phyloP scores from a whole-genome alignment of 139 green algal species.

The Picochlorum costavermella region DNA sequence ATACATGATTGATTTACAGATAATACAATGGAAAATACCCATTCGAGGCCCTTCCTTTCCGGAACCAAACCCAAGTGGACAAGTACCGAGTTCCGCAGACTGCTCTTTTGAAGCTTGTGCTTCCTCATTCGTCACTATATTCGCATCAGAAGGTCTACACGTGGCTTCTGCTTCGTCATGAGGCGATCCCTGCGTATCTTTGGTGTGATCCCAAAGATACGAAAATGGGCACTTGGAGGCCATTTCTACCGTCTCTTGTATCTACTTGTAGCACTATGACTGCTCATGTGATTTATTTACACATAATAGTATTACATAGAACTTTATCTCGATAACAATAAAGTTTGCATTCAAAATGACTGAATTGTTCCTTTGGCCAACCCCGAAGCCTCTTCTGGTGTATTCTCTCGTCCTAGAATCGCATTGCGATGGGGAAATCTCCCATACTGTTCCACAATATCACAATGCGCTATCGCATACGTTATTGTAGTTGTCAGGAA shows the following conservation, averaged over 20 bases:
- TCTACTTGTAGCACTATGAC: not conserved
- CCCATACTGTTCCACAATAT: constrained; percentile 15
- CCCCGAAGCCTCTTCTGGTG: constrained; percentile 38
- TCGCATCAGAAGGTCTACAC: not conserved
- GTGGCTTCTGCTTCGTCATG: not conserved
- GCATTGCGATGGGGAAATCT: constrained; percentile 61
- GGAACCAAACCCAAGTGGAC: constrained; percentile 11
- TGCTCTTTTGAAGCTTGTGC: not conserved
- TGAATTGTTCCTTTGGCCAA: constrained; percentile 42
- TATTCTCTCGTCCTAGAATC: constrained; percentile 39
- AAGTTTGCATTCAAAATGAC: constrained; percentile 18
- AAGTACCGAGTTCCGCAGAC: not conserved
- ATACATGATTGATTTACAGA: constrained; percentile 26
- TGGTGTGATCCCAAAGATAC: not conserved
- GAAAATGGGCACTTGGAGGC: not conserved
- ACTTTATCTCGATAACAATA: not conserved
- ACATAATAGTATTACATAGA: too few species aligned
- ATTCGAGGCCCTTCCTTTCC: constrained; percentile 6
- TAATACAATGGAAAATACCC: constrained; percentile 18
- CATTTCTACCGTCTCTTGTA: not conserved
- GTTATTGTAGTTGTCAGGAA: constrained; percentile 1
- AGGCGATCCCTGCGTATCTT: not conserved
- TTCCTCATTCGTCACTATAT: not conserved
- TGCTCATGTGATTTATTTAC: too few species aligned
- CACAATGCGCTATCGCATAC: constrained; percentile 25